These are phyloP conservation scores for Xylaria castorea DNA, from an alignment of 495 filamentous ascomycete species.

Conservation along the genomic window DNA sequence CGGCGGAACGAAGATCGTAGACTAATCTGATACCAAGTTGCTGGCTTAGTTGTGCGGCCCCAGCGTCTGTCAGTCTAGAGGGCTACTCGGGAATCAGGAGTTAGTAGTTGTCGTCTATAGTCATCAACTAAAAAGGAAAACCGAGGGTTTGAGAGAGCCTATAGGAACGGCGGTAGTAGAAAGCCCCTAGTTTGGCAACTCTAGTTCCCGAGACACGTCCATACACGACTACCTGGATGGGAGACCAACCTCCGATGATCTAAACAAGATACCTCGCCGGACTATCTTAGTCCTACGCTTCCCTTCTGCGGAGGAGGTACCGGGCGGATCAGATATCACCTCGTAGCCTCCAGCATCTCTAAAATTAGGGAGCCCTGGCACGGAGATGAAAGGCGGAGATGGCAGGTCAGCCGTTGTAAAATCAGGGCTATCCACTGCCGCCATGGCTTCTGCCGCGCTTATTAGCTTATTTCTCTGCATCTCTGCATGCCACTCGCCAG, in stretches of 20 bases:
- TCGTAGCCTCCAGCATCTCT: slow-evolving; percentile 65
- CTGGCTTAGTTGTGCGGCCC: slow-evolving; percentile 55
- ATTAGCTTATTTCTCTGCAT: neutral
- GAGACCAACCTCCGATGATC: slow-evolving; percentile 55
- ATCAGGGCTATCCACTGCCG: slow-evolving; percentile 7
- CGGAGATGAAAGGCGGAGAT: slow-evolving; percentile 58
- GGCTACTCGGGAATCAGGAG: slow-evolving; percentile 38
- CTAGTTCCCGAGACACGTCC: neutral
- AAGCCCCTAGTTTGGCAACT: neutral
- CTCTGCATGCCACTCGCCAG: neutral
- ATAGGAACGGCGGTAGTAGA: neutral
- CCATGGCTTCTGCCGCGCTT: slow-evolving; percentile 4
- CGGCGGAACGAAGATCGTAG: slow-evolving; percentile 68
- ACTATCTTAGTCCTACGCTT: slow-evolving; percentile 44
- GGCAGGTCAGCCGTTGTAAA: slow-evolving; percentile 33
- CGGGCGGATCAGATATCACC: slow-evolving; percentile 33
- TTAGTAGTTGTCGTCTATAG: neutral
- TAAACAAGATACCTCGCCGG: slow-evolving; percentile 58
- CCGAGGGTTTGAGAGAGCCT: neutral
- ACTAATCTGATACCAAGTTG: slow-evolving; percentile 64
- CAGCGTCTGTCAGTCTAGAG: slow-evolving; percentile 55
- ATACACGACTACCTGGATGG: neutral
- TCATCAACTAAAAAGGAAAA: neutral
- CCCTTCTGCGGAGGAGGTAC: slow-evolving; percentile 23
- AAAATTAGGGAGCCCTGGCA: slow-evolving; percentile 64